Base-by-base conservation (phyloP, 495 filamentous ascomycete genomes). In the Neurospora tetrasperma region DNA sequence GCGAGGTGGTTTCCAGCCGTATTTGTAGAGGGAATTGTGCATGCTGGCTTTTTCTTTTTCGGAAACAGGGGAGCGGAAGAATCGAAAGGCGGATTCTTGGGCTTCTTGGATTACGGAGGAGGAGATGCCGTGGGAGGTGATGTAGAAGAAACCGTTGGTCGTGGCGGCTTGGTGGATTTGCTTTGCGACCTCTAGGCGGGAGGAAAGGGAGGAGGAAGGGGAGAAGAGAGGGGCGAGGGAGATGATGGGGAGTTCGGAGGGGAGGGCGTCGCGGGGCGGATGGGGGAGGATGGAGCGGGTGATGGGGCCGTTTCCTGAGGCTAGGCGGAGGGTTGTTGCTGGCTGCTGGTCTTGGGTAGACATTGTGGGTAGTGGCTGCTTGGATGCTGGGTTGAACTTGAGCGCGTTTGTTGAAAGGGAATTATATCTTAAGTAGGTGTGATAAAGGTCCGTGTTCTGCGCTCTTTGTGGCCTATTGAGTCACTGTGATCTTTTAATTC, bases 161-260 rank as follows among this genome's bases (percentile, higher is more conserved):
- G 78, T 82, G 48, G 83, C 84, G 4, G 84, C 85, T 39, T 77
- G 74, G 42, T 80, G 77, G 71, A 86, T 83, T 31, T 83, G 73
- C 10, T 69, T 31, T 4, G 85, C 84, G 0, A 86, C 79, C 12
- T 72, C 23, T 69, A 81, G 66, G 4, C 84, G 82, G 12, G 73
- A 80, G 4, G 4, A 3, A 73, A 79, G 73, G 1, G 78, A 31
- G 5, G 76, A 35, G 59, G 79, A 31, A 4, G 76, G 23, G 59
- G 79, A 82, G 77, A 82, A 84, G 16, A 81, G 80, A 27, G 73
- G 71, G 0, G 84, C 79, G 68, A 86, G 71, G 75, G 85, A 80
- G 73, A 86, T 85, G 73, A 86, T 78, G 59, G 85, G 85, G 70
- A 86, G 82, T 73, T 89, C 88, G 23, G 88, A 84, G 10, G 80